These are phyloP conservation scores for Fusarium brachygibbosum DNA, from an alignment of 2,329 filamentous ascomycete species.

Conservation along the genomic window DNA sequence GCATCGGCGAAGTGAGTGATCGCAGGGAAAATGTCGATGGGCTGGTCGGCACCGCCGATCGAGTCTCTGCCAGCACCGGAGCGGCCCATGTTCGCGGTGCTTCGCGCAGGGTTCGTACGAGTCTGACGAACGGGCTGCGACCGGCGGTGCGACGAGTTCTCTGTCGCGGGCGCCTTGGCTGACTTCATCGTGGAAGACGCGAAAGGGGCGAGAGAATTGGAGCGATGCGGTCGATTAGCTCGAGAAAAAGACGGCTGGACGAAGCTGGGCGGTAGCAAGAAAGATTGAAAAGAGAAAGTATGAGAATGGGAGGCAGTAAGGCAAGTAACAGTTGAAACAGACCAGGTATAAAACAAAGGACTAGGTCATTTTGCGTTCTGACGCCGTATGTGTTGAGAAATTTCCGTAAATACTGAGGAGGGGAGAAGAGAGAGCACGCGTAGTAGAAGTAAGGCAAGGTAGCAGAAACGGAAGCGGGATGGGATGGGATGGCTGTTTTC, in stretches of 20 bases:
- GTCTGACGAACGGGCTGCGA: conserved; percentile 75
- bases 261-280: conserved; percentile 39
- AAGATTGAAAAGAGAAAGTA: conserved; percentile 32
- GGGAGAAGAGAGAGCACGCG: conserved; percentile 46
- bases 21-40: conserved; percentile 76
- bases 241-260: conserved; percentile 36
- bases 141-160: conserved; percentile 66
- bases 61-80: conserved; percentile 60
- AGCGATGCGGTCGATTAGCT: conserved; percentile 42
- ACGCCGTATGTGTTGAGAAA: conserved; percentile 33
- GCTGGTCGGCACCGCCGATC: conserved; percentile 65
- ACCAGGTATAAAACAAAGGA: conserved; percentile 34
- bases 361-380: conserved; percentile 48
- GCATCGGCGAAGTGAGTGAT: conserved; percentile 88
- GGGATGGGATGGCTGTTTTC: conserved; percentile 33
- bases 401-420: conserved; percentile 37
- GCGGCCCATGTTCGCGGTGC: conserved; percentile 63
- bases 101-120: conserved; percentile 73
- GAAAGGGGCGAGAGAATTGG: conserved; percentile 36
- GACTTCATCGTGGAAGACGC: conserved; percentile 65
- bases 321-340: conserved; percentile 42
- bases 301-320: conserved; percentile 23
- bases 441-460: conserved; percentile 25
- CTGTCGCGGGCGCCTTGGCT: conserved; percentile 61
- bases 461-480: conserved; percentile 42